Evolutionary conservation across 2,329 filamentous ascomycete species (phyloP).

Genomic region (Sarocladium brachiariae): DNA sequence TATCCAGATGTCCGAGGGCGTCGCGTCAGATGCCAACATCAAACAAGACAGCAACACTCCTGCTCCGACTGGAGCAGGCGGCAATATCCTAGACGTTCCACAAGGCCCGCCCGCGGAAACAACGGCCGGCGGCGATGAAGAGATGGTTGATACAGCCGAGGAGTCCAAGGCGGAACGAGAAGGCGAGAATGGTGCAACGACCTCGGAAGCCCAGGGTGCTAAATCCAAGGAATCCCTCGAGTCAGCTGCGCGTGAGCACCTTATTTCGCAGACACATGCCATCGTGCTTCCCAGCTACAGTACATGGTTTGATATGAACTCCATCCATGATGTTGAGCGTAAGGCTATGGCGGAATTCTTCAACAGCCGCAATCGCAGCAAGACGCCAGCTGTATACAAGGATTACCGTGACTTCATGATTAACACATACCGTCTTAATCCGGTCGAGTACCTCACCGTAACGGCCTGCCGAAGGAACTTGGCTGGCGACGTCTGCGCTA

Average conservation of each 20-base stretch:
- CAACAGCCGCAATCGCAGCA: slow-evolving; percentile 96
- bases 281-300: slow-evolving; percentile 97
- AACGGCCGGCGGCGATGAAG: slow-evolving; percentile 63
- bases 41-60: slow-evolving; percentile 57
- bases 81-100: slow-evolving; percentile 65
- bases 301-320: slow-evolving; percentile 98
- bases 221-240: slow-evolving; percentile 79
- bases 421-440: slow-evolving; percentile 96
- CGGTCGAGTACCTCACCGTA: slow-evolving; percentile 91
- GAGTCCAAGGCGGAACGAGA: slow-evolving; percentile 44
- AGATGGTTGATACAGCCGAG: slow-evolving; percentile 64
- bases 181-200: slow-evolving; percentile 28
- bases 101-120: slow-evolving; percentile 51
- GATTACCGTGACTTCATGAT: slow-evolving; percentile 99
- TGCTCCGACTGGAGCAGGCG: slow-evolving; percentile 44
- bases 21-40: slow-evolving; percentile 42
- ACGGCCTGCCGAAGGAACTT: slow-evolving; percentile 92
- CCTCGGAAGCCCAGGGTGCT: slow-evolving; percentile 40
- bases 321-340: slow-evolving; percentile 82
- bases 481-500: slow-evolving; percentile 95
- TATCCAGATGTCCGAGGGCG: slow-evolving; percentile 54
- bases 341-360: slow-evolving; percentile 98
- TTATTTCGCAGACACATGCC: slow-evolving; percentile 87
- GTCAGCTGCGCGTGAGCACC: slow-evolving; percentile 80
- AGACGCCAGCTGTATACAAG: slow-evolving; percentile 94